Percentiles rank a stretch among this genome's conserved stretches.
Evolutionary conservation across 2,329 filamentous ascomycete genomes (phyloP).

Genomic region (Penicillium sp.): DNA sequence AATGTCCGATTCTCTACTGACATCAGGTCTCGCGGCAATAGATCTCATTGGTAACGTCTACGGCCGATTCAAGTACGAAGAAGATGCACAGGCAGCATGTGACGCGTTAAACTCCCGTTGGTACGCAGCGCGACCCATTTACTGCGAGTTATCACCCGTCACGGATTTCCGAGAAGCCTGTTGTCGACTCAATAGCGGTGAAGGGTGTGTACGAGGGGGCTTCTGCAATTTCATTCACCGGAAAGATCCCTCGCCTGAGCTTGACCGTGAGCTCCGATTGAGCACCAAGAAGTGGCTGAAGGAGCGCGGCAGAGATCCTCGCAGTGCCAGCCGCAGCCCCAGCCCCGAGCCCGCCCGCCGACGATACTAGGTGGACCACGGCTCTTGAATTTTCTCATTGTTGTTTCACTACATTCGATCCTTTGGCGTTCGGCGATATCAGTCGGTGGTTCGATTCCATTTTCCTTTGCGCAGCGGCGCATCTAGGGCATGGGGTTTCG

Average conservation of each 20-base stretch:
- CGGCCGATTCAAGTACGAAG: slow-evolving; percentile 99
- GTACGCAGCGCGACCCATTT: slow-evolving; percentile 96
- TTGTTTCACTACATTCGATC: slow-evolving; percentile 14
- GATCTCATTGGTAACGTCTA: slow-evolving; percentile 99
- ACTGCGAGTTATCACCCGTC: slow-evolving; percentile 94
- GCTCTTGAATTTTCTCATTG: slow-evolving; percentile 4
- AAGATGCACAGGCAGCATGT: slow-evolving; percentile 88
- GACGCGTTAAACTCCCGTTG: slow-evolving; percentile 91
- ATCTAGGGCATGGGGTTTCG: slow-evolving; percentile 14
- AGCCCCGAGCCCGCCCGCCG: slow-evolving; percentile 79
- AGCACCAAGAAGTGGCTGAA: slow-evolving; percentile 96
- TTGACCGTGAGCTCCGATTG: slow-evolving; percentile 83
- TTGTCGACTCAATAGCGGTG: slow-evolving; percentile 88
- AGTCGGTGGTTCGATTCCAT: slow-evolving; percentile 19
- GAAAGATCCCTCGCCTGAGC: slow-evolving; percentile 86
- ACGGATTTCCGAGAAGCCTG: slow-evolving; percentile 98
- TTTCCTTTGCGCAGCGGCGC: slow-evolving; percentile 18
- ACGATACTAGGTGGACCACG: slow-evolving; percentile 55
- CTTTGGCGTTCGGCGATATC: slow-evolving; percentile 24
- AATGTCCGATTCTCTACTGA: slow-evolving; percentile 14
- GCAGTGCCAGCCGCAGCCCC: slow-evolving; percentile 77
- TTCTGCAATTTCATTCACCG: slow-evolving; percentile 99
- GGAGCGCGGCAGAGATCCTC: slow-evolving; percentile 75
- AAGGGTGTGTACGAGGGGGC: slow-evolving; percentile 91
- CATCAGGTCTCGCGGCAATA: slow-evolving; percentile 32